Percentiles rank a stretch among this genome's conserved stretches.
phyloP scores from a whole-genome alignment of 2,329 filamentous ascomycete species.

The Hansfordia pulvinata region DNA sequence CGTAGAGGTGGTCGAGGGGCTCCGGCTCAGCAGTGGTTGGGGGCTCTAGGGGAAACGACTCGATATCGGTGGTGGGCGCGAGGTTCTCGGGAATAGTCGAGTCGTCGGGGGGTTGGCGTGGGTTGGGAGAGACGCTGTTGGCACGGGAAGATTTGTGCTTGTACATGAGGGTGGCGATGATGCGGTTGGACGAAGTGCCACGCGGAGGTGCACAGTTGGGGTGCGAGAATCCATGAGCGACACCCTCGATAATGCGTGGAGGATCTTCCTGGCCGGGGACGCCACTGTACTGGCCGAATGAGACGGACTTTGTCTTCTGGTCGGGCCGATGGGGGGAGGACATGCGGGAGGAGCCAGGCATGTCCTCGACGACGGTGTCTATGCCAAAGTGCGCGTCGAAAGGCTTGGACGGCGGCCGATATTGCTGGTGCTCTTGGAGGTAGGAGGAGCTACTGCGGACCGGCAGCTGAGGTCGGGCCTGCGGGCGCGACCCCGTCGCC shows the following conservation, averaged over 20 bases:
- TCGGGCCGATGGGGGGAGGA: constrained; percentile 20
- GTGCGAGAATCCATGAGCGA: constrained; percentile 49
- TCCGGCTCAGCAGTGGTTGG: constrained; percentile 38
- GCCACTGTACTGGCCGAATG: constrained; percentile 40
- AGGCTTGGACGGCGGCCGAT: constrained; percentile 38
- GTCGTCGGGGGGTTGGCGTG: constrained; percentile 21
- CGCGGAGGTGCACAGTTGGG: constrained; percentile 43
- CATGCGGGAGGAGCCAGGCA: constrained; percentile 23
- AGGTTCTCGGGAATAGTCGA: constrained; percentile 37
- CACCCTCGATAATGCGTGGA: constrained; percentile 45
- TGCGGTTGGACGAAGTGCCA: constrained; percentile 32
- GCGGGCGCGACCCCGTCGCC: no score
- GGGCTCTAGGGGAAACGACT: constrained; percentile 46
- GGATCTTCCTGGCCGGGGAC: constrained; percentile 45
- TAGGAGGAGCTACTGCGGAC: constrained; percentile 48
- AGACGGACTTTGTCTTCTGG: no score
- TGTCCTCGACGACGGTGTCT: constrained; percentile 49
- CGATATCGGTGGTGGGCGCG: constrained; percentile 42
- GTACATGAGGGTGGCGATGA: constrained; percentile 53
- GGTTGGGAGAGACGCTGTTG: constrained; percentile 20
- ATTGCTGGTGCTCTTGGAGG: constrained; percentile 49
- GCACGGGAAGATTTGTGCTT: constrained; percentile 23
- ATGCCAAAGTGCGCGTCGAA: constrained; percentile 44
- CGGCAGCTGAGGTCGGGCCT: constrained; percentile 31
- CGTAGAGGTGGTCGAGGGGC: constrained; percentile 51